Percentiles rank a stretch among this genome's conserved stretches.
Conservation (phyloP, 306 rosid species). For the Begonia peltatifolia region DNA sequence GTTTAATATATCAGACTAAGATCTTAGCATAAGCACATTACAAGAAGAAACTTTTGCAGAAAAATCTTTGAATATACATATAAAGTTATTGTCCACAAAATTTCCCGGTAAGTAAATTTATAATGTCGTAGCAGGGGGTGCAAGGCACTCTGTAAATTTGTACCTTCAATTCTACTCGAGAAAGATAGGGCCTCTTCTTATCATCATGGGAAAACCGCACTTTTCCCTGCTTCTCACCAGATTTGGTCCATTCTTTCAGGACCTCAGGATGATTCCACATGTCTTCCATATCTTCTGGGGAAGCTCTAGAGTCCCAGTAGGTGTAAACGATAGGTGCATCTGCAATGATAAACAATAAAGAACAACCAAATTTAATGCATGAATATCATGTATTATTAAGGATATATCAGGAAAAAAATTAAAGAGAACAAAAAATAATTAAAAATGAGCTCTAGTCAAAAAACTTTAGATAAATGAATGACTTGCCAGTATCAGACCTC, state of each 20-base stretch:
- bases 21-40: too few species aligned
- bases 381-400: too few species aligned
- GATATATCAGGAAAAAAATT: too few species aligned
- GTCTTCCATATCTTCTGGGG: constrained; percentile 68
- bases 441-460: too few species aligned
- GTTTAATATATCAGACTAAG: too few species aligned
- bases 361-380: too few species aligned
- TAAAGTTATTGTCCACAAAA: neutral
- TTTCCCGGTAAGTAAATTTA: neutral
- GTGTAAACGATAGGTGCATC: constrained; percentile 15
- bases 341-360: constrained; percentile 3
- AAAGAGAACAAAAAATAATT: too few species aligned
- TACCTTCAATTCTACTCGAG: constrained; percentile 77
- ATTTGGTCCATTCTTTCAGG: constrained; percentile 45
- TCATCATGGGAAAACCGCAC: constrained; percentile 55
- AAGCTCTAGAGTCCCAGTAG: constrained; percentile 53
- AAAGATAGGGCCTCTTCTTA: constrained; percentile 48
- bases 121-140: constrained; percentile 6
- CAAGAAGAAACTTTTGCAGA: neutral
- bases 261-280: constrained; percentile 78
- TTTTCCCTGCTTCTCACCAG: constrained; percentile 44
- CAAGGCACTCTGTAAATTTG: constrained; percentile 1
- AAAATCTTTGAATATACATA: neutral
- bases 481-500: too few species aligned
- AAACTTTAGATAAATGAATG: too few species aligned